Percentiles rank a stretch among this genome's conserved stretches.
Evolutionary conservation across 1,284 basidiomycete genomes (phyloP).

Genomic region (Filobasidium uniguttulatum): DNA sequence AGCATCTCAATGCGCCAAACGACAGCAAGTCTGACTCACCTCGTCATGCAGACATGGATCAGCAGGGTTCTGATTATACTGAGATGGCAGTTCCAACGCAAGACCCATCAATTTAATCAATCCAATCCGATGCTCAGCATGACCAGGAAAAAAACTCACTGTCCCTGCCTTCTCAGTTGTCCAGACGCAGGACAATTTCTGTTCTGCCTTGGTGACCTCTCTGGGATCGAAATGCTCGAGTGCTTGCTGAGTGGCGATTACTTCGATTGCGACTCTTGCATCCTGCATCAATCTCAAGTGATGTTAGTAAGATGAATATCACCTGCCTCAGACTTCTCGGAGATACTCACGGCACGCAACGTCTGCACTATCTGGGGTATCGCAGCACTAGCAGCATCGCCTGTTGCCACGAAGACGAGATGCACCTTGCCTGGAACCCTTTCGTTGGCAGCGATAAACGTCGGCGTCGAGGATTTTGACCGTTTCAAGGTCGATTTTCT

Average conservation of each 20-base stretch:
- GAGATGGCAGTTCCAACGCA: neutral
- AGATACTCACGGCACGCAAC: no score
- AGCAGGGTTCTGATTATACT: conserved; percentile 55
- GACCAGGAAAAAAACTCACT: no score
- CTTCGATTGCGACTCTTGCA: neutral
- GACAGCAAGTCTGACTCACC: conserved; percentile 22
- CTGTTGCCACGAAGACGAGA: no score
- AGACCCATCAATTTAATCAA: no score
- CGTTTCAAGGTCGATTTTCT: no score
- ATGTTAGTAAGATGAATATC: no score
- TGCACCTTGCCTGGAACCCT: no score
- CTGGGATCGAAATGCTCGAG: neutral
- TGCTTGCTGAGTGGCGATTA: neutral
- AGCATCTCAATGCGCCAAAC: neutral
- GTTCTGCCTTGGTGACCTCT: conserved; percentile 13
- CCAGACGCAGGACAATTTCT: neutral
- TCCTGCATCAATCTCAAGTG: neutral
- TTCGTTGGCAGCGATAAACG: no score
- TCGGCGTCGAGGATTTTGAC: no score
- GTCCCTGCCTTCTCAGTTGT: neutral
- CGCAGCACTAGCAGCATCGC: no score
- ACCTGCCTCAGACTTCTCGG: neutral
- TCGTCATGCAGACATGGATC: conserved; percentile 95
- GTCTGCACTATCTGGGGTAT: no score
- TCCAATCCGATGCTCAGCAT: no score